phyloP scores from a whole-genome alignment of 139 green algal species.

The Raphidocelis subcapitata region DNA sequence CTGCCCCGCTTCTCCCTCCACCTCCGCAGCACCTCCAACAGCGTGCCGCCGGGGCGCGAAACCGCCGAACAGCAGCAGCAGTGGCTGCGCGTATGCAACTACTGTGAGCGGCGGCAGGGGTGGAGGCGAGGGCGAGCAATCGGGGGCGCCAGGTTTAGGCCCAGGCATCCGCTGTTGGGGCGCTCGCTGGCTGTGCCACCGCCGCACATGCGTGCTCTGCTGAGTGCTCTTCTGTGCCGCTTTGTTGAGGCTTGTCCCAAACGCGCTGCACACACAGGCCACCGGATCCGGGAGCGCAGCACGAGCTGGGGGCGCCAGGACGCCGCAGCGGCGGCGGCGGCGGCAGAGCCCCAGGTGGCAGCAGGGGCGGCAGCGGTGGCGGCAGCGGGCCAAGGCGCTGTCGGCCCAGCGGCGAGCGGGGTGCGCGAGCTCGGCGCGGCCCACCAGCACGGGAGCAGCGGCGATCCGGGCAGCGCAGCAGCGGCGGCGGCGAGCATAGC shows the following conservation, averaged over 20 bases:
- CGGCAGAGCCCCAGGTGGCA: neutral
- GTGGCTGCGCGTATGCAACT: constrained; percentile 57
- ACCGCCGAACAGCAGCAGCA: constrained; percentile 10
- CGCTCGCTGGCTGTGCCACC: neutral
- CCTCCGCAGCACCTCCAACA: constrained; percentile 44
- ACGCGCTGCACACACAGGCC: neutral
- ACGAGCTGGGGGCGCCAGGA: neutral
- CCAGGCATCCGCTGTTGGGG: neutral
- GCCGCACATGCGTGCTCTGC: neutral
- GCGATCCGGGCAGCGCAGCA: no score
- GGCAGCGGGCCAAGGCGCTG: neutral
- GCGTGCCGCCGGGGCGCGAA: constrained; percentile 27
- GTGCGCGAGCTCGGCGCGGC: no score
- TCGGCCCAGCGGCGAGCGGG: neutral
- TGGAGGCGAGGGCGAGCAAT: neutral
- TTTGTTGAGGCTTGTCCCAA: neutral
- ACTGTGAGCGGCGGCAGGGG: constrained; percentile 37
- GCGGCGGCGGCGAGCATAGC: neutral
- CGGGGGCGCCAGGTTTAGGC: neutral
- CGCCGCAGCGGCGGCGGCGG: neutral
- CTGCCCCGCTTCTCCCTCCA: no score
- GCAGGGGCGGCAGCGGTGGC: neutral
- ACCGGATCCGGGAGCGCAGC: neutral
- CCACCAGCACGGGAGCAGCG: no score
- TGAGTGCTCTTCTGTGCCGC: neutral